A percentile compares a stretch with the other conserved stretches of the same genome.
Conservation (phyloP, 306 rosid species). For the Ochetophila trinervis region DNA sequence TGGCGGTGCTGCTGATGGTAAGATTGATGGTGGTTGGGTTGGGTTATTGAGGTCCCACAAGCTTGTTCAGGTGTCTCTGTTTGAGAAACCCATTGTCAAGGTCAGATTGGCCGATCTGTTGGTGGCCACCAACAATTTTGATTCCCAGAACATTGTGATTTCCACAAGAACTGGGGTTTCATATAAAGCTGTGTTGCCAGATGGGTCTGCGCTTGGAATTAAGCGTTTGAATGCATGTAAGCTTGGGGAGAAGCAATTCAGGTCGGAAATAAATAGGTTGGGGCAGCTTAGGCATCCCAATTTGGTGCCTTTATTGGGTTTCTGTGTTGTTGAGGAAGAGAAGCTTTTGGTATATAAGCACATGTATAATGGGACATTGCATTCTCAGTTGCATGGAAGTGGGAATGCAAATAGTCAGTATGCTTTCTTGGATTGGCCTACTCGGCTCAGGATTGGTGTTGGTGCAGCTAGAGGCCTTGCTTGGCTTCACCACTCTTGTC, state of each 20-base stretch:
- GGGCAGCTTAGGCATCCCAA: slow-evolving; percentile 56
- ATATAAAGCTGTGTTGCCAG: slow-evolving; percentile 50
- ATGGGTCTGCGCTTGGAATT: slow-evolving; percentile 52
- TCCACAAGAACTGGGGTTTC: slow-evolving; percentile 49
- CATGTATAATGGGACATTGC: slow-evolving; percentile 53
- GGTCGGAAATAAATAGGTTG: slow-evolving; percentile 51
- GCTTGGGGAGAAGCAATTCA: slow-evolving; percentile 47
- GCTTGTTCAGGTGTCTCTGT: slow-evolving; percentile 49
- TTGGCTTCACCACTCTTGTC: slow-evolving; percentile 62
- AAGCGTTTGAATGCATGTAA: slow-evolving; percentile 46
- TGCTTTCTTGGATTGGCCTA: slow-evolving; percentile 52
- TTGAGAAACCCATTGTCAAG: slow-evolving; percentile 57
- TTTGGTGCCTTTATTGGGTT: slow-evolving; percentile 57
- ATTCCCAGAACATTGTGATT: slow-evolving; percentile 39
- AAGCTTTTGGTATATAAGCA: slow-evolving; percentile 64
- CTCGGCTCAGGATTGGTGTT: slow-evolving; percentile 47
- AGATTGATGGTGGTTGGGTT: slow-evolving; percentile 37
- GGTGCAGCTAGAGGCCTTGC: slow-evolving; percentile 62
- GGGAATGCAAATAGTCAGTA: slow-evolving; percentile 45
- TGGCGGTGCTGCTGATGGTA: slow-evolving; percentile 18
- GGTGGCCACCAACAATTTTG: slow-evolving; percentile 40
- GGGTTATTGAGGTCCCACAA: slow-evolving; percentile 38
- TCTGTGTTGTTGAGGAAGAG: slow-evolving; percentile 53
- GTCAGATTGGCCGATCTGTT: slow-evolving; percentile 44
- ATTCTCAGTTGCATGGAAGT: slow-evolving; percentile 40